Conservation (phyloP, 495 filamentous ascomycete species). For the Penicillium coprophilum region DNA sequence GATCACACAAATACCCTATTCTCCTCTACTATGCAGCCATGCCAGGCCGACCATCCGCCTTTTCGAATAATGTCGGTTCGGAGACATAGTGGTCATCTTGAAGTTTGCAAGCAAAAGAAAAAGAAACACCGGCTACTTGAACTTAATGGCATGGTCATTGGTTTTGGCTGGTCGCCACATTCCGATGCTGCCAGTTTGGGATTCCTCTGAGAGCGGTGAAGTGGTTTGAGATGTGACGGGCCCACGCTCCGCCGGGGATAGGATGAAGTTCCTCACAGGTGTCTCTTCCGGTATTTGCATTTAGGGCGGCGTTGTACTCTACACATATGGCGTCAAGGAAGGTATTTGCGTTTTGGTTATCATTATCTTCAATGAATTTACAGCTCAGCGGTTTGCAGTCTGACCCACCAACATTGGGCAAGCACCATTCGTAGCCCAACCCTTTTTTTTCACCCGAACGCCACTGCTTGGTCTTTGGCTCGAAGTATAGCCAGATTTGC, state of each 20-base stretch:
- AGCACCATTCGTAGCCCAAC: not conserved
- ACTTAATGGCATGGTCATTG: not conserved
- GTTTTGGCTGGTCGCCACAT: not conserved
- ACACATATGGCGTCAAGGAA: constrained; percentile 17
- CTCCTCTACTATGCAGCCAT: not conserved
- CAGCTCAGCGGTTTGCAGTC: constrained; percentile 2
- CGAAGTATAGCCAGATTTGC: not conserved
- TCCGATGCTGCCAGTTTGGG: not conserved
- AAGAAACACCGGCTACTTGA: not conserved
- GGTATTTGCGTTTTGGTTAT: constrained; percentile 12
- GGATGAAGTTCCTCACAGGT: not conserved
- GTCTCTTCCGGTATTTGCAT: constrained; percentile 16
- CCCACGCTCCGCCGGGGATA: not conserved
- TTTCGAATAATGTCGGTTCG: not conserved
- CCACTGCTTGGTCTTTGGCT: not conserved
- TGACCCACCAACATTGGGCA: not conserved
- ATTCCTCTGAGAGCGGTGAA: not conserved
- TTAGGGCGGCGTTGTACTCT: constrained; percentile 19
- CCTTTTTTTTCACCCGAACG: not conserved
- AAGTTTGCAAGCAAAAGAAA: constrained; percentile 3
- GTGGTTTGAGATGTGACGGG: not conserved
- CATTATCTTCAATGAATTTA: constrained; percentile 3
- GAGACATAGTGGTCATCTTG: not conserved
- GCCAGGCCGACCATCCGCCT: not conserved
- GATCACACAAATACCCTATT: not conserved